Evolutionary conservation across 1,284 basidiomycete genomes (phyloP).

Genomic region (Microbotryum saponariae): DNA sequence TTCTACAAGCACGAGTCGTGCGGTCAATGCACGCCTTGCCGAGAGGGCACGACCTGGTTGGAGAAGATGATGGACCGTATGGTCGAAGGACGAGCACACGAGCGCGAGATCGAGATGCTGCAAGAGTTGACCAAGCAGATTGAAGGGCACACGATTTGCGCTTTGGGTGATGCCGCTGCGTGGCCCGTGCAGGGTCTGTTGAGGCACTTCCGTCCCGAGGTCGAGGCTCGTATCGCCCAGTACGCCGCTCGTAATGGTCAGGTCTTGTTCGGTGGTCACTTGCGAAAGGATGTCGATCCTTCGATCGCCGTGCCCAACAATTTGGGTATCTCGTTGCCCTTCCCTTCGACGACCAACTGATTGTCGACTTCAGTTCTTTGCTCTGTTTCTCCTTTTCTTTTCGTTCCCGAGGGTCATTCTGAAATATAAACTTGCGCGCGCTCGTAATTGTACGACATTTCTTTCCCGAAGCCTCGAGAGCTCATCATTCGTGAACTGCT

Average conservation of each 20-base stretch:
- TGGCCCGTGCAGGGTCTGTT: slow-evolving; percentile 96
- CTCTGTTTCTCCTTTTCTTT: background rate
- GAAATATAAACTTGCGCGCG: too few relatives aligned
- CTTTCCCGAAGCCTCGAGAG: too few relatives aligned
- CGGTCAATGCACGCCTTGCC: slow-evolving; percentile 83
- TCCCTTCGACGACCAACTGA: slow-evolving; percentile 3
- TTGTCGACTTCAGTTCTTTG: background rate
- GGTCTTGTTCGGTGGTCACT: slow-evolving; percentile 79
- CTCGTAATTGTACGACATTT: too few relatives aligned
- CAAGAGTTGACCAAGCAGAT: slow-evolving; percentile 94
- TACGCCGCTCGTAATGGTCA: slow-evolving; percentile 73
- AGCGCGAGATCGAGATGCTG: slow-evolving; percentile 94
- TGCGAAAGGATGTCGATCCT: slow-evolving; percentile 64
- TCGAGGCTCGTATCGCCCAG: slow-evolving; percentile 73
- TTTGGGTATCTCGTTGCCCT: slow-evolving; percentile 25
- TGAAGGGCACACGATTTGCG: slow-evolving; percentile 80
- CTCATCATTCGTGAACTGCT: too few relatives aligned
- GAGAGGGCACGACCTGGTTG: slow-evolving; percentile 77
- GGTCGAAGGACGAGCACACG: slow-evolving; percentile 78
- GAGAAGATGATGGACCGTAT: slow-evolving; percentile 93
- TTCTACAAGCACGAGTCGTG: slow-evolving; percentile 99
- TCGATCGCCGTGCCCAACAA: slow-evolving; percentile 44
- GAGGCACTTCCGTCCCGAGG: slow-evolving; percentile 91
- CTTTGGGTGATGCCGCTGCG: slow-evolving; percentile 91
- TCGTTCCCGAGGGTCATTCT: background rate